A percentile compares a stretch with the other conserved stretches of the same genome.
Evolutionary conservation across 2,329 filamentous ascomycete species (phyloP).

Genomic region (Diaporthe aspalathi): DNA sequence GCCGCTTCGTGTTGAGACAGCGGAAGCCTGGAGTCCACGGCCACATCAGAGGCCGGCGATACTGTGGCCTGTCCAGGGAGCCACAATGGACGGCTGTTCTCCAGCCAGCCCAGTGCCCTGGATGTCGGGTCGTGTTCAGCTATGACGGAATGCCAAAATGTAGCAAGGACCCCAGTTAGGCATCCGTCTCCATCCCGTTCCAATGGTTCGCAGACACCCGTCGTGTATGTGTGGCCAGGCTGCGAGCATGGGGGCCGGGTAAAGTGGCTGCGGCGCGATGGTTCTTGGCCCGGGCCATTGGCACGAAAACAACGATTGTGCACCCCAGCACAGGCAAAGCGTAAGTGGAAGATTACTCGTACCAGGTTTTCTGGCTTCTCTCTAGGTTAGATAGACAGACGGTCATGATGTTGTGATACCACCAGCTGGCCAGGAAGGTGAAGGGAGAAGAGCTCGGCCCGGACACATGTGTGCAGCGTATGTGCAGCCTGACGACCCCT

Average conservation of each 20-base stretch:
- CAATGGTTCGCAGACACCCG: not conserved
- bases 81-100: not conserved
- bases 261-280: not conserved
- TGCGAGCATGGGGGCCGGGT: not conserved
- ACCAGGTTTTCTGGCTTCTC: not conserved
- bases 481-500: constrained; percentile 13
- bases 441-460: not conserved
- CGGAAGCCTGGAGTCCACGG: not conserved
- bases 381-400: not conserved
- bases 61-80: not conserved
- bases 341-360: not conserved
- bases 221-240: not conserved
- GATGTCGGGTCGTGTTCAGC: not conserved
- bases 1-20: not conserved
- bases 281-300: not conserved
- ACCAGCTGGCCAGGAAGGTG: not conserved
- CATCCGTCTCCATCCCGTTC: not conserved
- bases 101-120: not conserved
- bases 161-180: not conserved
- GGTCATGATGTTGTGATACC: not conserved
- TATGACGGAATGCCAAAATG: not conserved
- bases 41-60: not conserved
- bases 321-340: not conserved
- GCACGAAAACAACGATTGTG: not conserved
- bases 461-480: not conserved